Conservation (phyloP, 495 filamentous ascomycete species). For the Tuber umbilicatum region DNA sequence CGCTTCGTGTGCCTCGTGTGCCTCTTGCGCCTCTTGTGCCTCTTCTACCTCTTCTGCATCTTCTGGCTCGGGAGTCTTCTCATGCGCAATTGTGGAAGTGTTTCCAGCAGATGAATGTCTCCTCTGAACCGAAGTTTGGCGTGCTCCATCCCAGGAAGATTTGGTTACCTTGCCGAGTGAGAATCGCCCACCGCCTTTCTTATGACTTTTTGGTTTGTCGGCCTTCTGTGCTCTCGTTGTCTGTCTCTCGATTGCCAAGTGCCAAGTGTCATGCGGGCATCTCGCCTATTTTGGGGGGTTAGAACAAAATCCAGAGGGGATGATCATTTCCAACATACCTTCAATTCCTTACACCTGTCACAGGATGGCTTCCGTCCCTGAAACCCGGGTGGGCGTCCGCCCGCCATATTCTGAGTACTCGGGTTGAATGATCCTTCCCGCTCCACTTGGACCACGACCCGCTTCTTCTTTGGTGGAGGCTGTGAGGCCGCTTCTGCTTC, state of each 20-base stretch:
- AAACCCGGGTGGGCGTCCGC: slow-evolving; percentile 36
- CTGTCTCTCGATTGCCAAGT: slow-evolving; percentile 32
- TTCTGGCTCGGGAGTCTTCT: background rate
- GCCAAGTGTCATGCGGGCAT: slow-evolving; percentile 40
- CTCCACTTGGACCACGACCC: background rate
- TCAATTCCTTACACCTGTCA: slow-evolving; percentile 39
- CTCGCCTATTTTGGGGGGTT: slow-evolving; percentile 31
- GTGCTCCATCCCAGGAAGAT: background rate
- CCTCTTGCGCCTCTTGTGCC: background rate
- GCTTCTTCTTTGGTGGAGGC: slow-evolving; percentile 21
- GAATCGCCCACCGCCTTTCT: background rate
- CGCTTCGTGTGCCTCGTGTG: too few species aligned
- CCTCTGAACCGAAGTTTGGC: slow-evolving; percentile 19
- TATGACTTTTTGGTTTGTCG: slow-evolving; percentile 11
- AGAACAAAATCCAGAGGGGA: slow-evolving; percentile 17
- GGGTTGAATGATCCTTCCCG: background rate
- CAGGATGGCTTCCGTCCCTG: slow-evolving; percentile 41
- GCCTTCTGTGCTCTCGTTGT: slow-evolving; percentile 8
- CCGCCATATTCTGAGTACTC: slow-evolving; percentile 5
- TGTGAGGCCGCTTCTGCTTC: slow-evolving; percentile 6
- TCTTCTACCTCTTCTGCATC: slow-evolving; percentile 1
- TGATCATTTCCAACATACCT: slow-evolving; percentile 21
- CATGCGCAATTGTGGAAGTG: slow-evolving; percentile 3
- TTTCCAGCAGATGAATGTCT: slow-evolving; percentile 9
- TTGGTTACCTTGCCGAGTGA: background rate